These are phyloP conservation scores for Auriscalpium vulgare DNA, from an alignment of 768 basidiomycete genomes.

Conservation along the genomic window DNA sequence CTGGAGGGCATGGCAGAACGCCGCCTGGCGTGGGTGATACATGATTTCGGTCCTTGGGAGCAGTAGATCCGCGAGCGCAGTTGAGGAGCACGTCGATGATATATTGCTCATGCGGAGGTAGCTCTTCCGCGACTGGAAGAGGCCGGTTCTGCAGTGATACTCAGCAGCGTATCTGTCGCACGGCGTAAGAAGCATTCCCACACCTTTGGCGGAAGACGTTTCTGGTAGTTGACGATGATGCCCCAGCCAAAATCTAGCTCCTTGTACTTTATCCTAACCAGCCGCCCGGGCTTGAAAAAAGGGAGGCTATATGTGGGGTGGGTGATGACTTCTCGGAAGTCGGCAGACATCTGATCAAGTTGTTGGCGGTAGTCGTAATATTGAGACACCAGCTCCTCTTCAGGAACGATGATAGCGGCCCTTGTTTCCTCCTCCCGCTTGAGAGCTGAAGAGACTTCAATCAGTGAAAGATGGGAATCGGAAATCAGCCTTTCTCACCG, in stretches of 20 bases:
- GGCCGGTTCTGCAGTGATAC: conserved; percentile 44
- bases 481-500: conserved; percentile 41
- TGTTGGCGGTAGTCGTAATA: conserved; percentile 94
- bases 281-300: conserved; percentile 85
- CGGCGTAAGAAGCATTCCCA: conserved; percentile 1
- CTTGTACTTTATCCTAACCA: conserved; percentile 86
- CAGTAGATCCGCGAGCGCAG: conserved; percentile 53
- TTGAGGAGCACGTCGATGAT: conserved; percentile 88
- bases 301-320: conserved; percentile 94
- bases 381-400: conserved; percentile 76
- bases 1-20: conserved; percentile 65
- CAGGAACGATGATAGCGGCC: conserved; percentile 61
- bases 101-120: conserved; percentile 84
- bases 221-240: conserved; percentile 85
- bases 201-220: conserved; percentile 78
- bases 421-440: conserved; percentile 60
- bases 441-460: conserved; percentile 45
- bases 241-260: conserved; percentile 96
- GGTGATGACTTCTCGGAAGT: conserved; percentile 88
- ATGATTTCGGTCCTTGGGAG: conserved; percentile 51
- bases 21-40: conserved; percentile 55
- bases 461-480: neutral
- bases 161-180: no score
- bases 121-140: conserved; percentile 57
- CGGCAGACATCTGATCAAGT: conserved; percentile 79